A percentile compares a stretch with the other conserved stretches of the same genome.
Evolutionary conservation across 768 basidiomycete genomes (phyloP).

Genomic region (Podaxis mareebaensis): DNA sequence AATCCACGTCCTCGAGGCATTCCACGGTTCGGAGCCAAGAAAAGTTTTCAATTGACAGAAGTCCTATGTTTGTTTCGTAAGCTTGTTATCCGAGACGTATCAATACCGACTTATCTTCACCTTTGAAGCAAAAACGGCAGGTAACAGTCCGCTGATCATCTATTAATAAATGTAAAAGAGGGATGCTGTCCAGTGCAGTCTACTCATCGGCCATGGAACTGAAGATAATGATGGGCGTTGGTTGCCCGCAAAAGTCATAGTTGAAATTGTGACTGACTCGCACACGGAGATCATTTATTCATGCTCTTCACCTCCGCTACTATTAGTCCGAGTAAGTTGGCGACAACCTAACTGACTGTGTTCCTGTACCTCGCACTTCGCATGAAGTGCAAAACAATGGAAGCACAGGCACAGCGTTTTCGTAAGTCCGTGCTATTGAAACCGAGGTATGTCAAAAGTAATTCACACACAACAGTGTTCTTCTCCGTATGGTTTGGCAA

Average conservation of each 20-base stretch:
- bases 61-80: not conserved
- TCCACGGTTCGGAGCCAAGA: not conserved
- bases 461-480: not conserved
- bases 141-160: not conserved
- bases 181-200: not conserved
- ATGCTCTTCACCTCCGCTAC: not conserved
- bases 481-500: not conserved
- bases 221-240: no score
- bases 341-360: not conserved
- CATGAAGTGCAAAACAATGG: not conserved
- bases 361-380: not conserved
- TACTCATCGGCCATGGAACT: not conserved
- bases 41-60: not conserved
- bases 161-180: not conserved
- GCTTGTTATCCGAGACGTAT: not conserved
- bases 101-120: not conserved
- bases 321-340: not conserved
- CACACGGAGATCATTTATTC: no score
- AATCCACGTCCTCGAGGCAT: not conserved
- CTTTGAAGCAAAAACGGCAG: no score
- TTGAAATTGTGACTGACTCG: no score
- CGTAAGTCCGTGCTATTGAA: not conserved
- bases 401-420: not conserved
- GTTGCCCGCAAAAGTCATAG: no score
- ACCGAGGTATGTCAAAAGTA: not conserved